phyloP scores from a whole-genome alignment of 305 asterid species.

The Fraxinus angustifolia region DNA sequence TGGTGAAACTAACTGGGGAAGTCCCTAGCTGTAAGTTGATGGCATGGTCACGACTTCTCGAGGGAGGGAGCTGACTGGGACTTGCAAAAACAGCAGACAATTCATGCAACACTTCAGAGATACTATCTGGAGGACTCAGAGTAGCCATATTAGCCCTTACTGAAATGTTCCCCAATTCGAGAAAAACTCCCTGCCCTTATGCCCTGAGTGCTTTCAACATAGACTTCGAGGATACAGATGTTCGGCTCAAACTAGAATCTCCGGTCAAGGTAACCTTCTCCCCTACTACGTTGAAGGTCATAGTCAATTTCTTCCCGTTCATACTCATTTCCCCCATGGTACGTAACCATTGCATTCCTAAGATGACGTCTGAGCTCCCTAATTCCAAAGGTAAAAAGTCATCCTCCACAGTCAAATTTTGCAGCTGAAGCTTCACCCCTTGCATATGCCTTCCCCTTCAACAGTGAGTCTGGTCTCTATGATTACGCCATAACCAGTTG shows the following conservation, averaged over 20 bases:
- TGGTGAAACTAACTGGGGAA: too few species aligned
- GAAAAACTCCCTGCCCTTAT: background rate
- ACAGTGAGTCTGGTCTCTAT: background rate
- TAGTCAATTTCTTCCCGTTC: background rate
- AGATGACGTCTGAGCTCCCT: too few species aligned
- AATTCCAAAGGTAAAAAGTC: too few species aligned
- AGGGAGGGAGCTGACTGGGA: too few species aligned
- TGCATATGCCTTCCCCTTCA: background rate
- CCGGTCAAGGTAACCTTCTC: too few species aligned
- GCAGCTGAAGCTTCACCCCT: background rate
- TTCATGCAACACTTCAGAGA: too few species aligned
- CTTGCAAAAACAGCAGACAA: too few species aligned
- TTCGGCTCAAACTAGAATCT: background rate
- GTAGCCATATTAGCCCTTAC: background rate
- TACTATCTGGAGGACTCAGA: too few species aligned
- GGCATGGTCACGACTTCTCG: too few species aligned
- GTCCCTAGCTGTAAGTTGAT: too few species aligned
- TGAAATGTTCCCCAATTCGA: background rate
- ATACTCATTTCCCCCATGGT: background rate
- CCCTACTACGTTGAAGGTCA: background rate
- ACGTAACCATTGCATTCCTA: background rate
- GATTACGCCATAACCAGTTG: background rate
- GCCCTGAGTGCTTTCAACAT: background rate
- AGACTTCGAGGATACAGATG: background rate
- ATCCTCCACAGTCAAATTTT: background rate